Percentiles rank a stretch among this genome's conserved stretches.
phyloP scores from a whole-genome alignment of 495 filamentous ascomycete species.

The Aspergillus conjunctus region DNA sequence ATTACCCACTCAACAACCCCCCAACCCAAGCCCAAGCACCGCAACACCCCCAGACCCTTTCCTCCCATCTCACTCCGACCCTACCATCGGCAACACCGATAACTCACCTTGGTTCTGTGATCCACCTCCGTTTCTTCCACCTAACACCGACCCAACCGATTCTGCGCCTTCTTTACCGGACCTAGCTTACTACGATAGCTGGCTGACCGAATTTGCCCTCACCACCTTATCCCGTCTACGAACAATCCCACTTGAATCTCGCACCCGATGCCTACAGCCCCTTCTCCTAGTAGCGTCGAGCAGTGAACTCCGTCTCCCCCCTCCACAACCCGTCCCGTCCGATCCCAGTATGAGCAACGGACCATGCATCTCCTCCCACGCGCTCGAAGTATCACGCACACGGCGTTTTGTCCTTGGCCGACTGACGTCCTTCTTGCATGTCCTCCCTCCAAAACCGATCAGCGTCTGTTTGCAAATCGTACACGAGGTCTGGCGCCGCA shows the following conservation, averaged over 20 bases:
- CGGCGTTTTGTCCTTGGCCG: slow-evolving; percentile 51
- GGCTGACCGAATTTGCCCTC: slow-evolving; percentile 56
- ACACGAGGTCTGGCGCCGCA: slow-evolving; percentile 53
- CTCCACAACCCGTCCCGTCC: slow-evolving; percentile 16
- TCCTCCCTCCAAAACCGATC: slow-evolving; percentile 57
- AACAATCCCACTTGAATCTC: slow-evolving; percentile 53
- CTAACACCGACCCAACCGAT: slow-evolving; percentile 8
- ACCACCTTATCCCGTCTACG: slow-evolving; percentile 55
- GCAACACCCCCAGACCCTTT: slow-evolving; percentile 28
- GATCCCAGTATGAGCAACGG: slow-evolving; percentile 22
- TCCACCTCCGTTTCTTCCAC: slow-evolving; percentile 1
- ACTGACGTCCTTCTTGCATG: slow-evolving; percentile 47
- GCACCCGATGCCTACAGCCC: slow-evolving; percentile 57
- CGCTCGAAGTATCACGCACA: slow-evolving; percentile 50
- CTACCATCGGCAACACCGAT: slow-evolving; percentile 18
- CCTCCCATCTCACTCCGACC: slow-evolving; percentile 35
- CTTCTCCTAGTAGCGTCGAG: slow-evolving; percentile 54
- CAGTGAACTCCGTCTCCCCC: slow-evolving; percentile 51
- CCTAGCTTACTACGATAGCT: slow-evolving; percentile 38
- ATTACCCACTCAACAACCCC: slow-evolving; percentile 32
- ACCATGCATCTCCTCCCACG: slow-evolving; percentile 45
- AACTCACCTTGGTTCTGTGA: slow-evolving; percentile 28
- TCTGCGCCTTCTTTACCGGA: slow-evolving; percentile 14
- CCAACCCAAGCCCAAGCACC: slow-evolving; percentile 14
- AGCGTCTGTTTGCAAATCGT: slow-evolving; percentile 50